Percentiles rank a stretch among this genome's conserved stretches.
These are phyloP conservation scores for Melampsora medusae DNA, from an alignment of 1,284 basidiomycete species.

Conservation along the genomic window DNA sequence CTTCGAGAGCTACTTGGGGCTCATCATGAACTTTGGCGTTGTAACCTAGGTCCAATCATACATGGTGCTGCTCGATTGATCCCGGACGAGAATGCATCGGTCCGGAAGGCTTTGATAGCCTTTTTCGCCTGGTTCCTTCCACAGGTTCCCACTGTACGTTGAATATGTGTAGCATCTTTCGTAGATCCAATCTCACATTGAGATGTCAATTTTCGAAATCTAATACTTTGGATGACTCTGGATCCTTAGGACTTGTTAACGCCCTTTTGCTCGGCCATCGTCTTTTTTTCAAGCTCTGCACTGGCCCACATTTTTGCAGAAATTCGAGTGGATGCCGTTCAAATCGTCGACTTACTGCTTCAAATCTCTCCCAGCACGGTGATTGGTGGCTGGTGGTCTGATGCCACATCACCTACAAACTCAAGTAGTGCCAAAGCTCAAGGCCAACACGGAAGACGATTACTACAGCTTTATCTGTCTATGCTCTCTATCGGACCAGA, in stretches of 20 bases:
- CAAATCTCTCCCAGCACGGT: constrained; percentile 69
- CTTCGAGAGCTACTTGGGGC: constrained; percentile 73
- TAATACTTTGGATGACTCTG: constrained; percentile 15
- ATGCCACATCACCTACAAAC: constrained; percentile 7
- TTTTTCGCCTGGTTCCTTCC: constrained; percentile 43
- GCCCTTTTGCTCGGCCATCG: constrained; percentile 70
- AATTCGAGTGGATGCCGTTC: constrained; percentile 83
- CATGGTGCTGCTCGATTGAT: constrained; percentile 70
- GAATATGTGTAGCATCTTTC: no score
- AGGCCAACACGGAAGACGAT: constrained; percentile 59
- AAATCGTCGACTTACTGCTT: constrained; percentile 75
- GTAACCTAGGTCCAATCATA: constrained; percentile 66
- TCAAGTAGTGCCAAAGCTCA: not conserved
- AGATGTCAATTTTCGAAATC: constrained; percentile 40
- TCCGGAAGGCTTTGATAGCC: constrained; percentile 10
- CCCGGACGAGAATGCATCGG: constrained; percentile 59
- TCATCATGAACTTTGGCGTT: constrained; percentile 63
- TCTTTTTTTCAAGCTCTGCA: constrained; percentile 83
- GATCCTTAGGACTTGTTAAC: constrained; percentile 62
- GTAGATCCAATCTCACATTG: no score
- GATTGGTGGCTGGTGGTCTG: constrained; percentile 65
- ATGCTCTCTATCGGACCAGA: constrained; percentile 53
- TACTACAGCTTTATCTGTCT: constrained; percentile 72
- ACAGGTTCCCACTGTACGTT: not conserved
- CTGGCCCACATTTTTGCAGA: constrained; percentile 93